Conservation (phyloP, 345 rosid genomes). For the Cardiospermum halicacabum region DNA sequence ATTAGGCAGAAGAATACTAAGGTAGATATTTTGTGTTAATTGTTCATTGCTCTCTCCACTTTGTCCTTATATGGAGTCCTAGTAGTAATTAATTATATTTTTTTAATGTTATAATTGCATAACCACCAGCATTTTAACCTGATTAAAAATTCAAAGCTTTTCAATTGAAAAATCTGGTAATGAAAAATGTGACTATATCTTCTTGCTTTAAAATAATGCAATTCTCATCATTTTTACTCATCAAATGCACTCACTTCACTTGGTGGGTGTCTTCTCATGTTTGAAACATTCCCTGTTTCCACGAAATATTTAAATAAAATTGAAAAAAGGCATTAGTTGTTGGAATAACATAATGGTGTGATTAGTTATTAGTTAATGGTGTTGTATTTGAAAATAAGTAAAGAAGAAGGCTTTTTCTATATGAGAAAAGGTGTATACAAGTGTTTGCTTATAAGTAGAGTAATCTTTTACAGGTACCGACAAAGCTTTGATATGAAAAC, state of each 20-base stretch:
- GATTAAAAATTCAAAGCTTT: background rate
- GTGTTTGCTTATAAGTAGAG: constrained; percentile 20
- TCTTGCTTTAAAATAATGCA: background rate
- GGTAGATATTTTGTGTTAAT: too few relatives aligned
- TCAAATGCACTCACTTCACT: background rate
- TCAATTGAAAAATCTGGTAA: background rate
- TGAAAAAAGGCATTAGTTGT: too few relatives aligned
- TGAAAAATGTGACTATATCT: background rate
- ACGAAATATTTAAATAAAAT: too few relatives aligned
- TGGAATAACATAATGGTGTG: background rate
- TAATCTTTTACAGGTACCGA: constrained; percentile 15
- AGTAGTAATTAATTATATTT: too few relatives aligned
- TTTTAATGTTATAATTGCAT: too few relatives aligned
- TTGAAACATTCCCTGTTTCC: too few relatives aligned
- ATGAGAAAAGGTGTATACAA: too few relatives aligned
- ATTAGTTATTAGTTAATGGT: background rate
- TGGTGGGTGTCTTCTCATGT: too few relatives aligned
- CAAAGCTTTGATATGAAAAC: constrained; percentile 22
- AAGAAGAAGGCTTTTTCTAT: too few relatives aligned
- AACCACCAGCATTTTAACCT: background rate
- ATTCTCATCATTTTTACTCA: background rate
- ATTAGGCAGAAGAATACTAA: too few relatives aligned
- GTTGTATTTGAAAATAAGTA: background rate
- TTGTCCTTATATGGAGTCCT: background rate
- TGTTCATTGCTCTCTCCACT: too few relatives aligned